Percentiles rank a stretch among this genome's conserved stretches.
Conservation (phyloP, 352 stramenopile genomes). For the Phytophthora macrochlamydospora region DNA sequence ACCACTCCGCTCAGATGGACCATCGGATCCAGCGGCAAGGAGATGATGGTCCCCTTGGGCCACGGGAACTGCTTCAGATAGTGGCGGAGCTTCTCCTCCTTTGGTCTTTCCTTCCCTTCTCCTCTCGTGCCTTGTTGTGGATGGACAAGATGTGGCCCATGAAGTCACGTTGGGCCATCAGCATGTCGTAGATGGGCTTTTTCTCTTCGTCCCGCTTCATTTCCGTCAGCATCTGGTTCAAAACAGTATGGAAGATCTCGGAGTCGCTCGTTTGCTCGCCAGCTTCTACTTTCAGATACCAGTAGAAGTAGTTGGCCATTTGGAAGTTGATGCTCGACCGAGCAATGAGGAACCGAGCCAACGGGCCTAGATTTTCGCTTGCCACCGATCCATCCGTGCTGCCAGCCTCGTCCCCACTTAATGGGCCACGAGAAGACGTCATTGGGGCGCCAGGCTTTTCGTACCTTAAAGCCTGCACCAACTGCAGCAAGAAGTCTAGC, state of each 20-base stretch:
- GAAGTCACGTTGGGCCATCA: constrained; percentile 93
- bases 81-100: constrained; percentile 94
- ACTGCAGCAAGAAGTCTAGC: constrained; percentile 96
- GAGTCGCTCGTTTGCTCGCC: constrained; percentile 72
- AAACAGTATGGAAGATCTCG: constrained; percentile 79
- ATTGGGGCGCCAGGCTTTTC: constrained; percentile 57
- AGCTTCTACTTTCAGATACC: constrained; percentile 88
- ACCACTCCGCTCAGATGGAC: constrained; percentile 91
- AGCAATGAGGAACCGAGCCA: constrained; percentile 95
- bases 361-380: constrained; percentile 63
- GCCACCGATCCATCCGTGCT: constrained; percentile 49
- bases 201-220: constrained; percentile 93
- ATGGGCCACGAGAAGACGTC: constrained; percentile 38
- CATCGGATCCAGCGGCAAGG: constrained; percentile 86
- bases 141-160: constrained; percentile 93
- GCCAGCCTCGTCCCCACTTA: constrained; percentile 46
- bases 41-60: constrained; percentile 78
- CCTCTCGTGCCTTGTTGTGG: constrained; percentile 92
- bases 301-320: constrained; percentile 99
- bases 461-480: constrained; percentile 97
- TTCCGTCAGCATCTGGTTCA: constrained; percentile 94
- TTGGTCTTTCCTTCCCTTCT: constrained; percentile 94
- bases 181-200: constrained; percentile 89
- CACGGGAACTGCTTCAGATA: constrained; percentile 89
- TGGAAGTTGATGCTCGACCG: constrained; percentile 94